Evolutionary conservation across 371 early-diverging fungal species (phyloP).

Genomic region (Apophysomyces variabilis): DNA sequence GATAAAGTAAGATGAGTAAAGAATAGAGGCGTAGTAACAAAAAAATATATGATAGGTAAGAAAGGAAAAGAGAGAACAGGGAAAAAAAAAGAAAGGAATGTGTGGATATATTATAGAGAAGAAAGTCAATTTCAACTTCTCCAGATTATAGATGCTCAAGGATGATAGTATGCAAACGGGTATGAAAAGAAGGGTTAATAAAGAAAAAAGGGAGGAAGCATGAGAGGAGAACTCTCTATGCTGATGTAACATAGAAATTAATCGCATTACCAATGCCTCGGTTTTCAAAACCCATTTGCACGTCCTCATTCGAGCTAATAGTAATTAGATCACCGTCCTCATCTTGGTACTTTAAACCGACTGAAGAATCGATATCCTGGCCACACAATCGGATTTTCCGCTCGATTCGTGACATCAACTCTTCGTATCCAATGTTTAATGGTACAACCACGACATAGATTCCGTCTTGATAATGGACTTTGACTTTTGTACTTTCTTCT

Average conservation of each 20-base stretch:
- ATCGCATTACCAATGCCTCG: constrained; percentile 50
- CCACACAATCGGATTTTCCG: constrained; percentile 61
- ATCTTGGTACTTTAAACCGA: constrained; percentile 80
- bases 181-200: not conserved
- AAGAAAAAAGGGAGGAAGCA: not conserved
- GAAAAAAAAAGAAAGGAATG: constrained; percentile 1
- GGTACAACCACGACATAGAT: constrained; percentile 83
- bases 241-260: constrained; percentile 39
- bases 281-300: constrained; percentile 80
- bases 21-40: not conserved
- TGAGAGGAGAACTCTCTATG: not conserved
- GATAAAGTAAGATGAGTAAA: not conserved
- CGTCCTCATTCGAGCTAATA: constrained; percentile 81
- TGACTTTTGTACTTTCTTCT: constrained; percentile 55
- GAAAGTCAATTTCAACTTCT: not conserved
- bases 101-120: constrained; percentile 7
- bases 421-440: constrained; percentile 65
- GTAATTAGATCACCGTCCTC: constrained; percentile 85
- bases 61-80: not conserved
- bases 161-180: not conserved
- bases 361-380: constrained; percentile 30
- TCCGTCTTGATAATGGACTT: constrained; percentile 77
- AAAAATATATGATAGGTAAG: not conserved
- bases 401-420: constrained; percentile 73
- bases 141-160: constrained; percentile 1